Evolutionary conservation across 495 filamentous ascomycete genomes (phyloP), one percentile per base, ranked within the genome.

Genomic region (Friedmanniomyces endolithicus): DNA sequence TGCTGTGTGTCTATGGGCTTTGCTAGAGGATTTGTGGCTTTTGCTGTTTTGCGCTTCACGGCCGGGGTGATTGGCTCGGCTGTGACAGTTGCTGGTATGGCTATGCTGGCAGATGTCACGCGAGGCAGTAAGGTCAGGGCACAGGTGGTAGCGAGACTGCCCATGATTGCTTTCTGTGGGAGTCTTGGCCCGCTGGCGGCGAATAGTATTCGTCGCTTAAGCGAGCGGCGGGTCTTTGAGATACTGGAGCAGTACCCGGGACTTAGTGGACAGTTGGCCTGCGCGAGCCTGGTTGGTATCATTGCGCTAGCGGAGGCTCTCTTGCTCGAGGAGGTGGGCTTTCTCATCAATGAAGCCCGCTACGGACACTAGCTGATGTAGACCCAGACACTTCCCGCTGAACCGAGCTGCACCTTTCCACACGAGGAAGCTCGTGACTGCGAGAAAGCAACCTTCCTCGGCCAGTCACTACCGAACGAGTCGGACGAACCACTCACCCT

Each of bases 31-130:
- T 59, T 72, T 22, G 50, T 63, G 35, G 67, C 58, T 35, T 73
- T 71, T 53, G 64, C 67, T 17, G 47, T 72, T 51, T 67, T 73
- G 57, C 67, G 72, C n/a, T 68, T 70, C 44, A 60, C 72, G 37
- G 67, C 69, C 24, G 72, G 72, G 1, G 47, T 71, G 11, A 67
- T 68, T 52, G 68, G 70, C 57, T 68, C 70, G 31, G 66, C 70
- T 12, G 67, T 72, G 29, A 56, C 63, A 24, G 69, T 74, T 9
- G 69, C 70, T 6, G 64, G 60, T 0, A 33, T 69, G 43, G 71
- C 72, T 2, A 74, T 74, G 72, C 63, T 74, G 24, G 72, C 72
- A 17, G 72, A 74, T 58, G 53, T 74, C 43, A 74, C 72, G 47
- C 50, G 57, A 14, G 65, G 58, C 12, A 58, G 59, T 22, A 55